Percentiles rank a stretch among this genome's conserved stretches.
These are phyloP conservation scores for Phytophthora pseudosyringae DNA, from an alignment of 352 stramenopile genomes.

Conservation along the genomic window DNA sequence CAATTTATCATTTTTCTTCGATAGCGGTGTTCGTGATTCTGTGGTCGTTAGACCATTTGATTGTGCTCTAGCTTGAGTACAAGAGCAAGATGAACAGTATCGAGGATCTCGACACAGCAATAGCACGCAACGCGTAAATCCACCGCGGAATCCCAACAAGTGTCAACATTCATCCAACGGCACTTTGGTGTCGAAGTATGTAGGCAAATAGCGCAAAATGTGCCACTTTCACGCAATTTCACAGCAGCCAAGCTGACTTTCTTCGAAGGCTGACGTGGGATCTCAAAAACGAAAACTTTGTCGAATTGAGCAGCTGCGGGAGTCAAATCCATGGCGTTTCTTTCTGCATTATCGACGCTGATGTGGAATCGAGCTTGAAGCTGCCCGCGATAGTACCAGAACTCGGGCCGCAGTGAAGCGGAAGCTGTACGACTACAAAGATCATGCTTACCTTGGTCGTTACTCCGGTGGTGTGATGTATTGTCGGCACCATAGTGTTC, in stretches of 20 bases:
- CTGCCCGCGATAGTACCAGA: background rate
- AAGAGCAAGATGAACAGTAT: no score
- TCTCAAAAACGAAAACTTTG: constrained; percentile 19
- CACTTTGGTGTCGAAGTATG: no score
- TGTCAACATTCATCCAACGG: no score
- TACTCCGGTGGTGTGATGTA: constrained; percentile 16
- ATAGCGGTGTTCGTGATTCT: no score
- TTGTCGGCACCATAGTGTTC: constrained; percentile 13
- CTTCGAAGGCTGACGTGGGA: constrained; percentile 19
- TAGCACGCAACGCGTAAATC: background rate
- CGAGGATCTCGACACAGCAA: no score
- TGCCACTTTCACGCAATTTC: constrained; percentile 9
- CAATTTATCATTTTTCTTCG: no score
- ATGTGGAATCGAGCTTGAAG: background rate
- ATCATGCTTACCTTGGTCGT: constrained; percentile 5
- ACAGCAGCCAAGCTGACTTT: constrained; percentile 16
- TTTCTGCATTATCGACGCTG: constrained; percentile 11
- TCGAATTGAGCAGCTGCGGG: background rate
- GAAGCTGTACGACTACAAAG: constrained; percentile 16
- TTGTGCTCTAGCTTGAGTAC: no score
- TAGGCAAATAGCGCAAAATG: constrained; percentile 17
- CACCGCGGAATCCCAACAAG: no score
- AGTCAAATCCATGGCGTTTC: constrained; percentile 14
- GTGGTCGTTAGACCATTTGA: no score
- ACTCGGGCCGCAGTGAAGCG: background rate